Evolutionary conservation across 257 asterid species (phyloP), one percentile per base, ranked within the genome.

Genomic region (Marsdenia floribunda): DNA sequence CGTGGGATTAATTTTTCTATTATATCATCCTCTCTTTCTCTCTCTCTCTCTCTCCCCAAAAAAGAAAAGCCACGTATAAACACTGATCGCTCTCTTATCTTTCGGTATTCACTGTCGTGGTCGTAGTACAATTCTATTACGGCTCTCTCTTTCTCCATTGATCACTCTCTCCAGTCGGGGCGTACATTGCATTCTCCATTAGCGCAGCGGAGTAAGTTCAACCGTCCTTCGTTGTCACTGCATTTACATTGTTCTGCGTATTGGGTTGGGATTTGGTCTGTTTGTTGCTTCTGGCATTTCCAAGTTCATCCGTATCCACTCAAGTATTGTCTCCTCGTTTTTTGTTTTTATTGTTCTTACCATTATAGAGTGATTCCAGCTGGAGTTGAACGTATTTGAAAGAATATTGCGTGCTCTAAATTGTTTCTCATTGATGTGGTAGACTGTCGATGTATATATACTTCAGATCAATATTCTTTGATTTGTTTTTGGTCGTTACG

Each of bases 1-100:
- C 82, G 85, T 81, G 59, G 73, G 4, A 24, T 68, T 22, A 65
- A 42, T 22, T 65, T 52, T 21, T 1, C 11, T 44, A 44, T 44
- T 11, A 44, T 44, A 44, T 44, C 11, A 44, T 44, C 49, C 49
- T 7, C 49, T 44, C 49, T 44, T 11, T 42, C 33, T 29, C 33
- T 29, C 33, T 29, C 33, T 29, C 33, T 29, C 33, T 29, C 33
- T 29, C 55, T 46, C 52, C 6, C 63, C 75, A 53, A 74, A 26
- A 68, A 63, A 37, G 22, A 71, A 35, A 63, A 42, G 73, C 57
- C 64, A 26, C 46, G 71, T 70, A 78, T 38, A 46, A 6, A 52
- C 6, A 52, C 18, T 52, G 57, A 52, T 52, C 21, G 14, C n/a
- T 42, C 46, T 9, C 68, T 19, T 26, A 33, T 35, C 8, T 44